Evolutionary conservation across 139 green algal species (phyloP), one percentile per base, ranked within the genome.

Genomic region (Mesotaenium endlicherianum): DNA sequence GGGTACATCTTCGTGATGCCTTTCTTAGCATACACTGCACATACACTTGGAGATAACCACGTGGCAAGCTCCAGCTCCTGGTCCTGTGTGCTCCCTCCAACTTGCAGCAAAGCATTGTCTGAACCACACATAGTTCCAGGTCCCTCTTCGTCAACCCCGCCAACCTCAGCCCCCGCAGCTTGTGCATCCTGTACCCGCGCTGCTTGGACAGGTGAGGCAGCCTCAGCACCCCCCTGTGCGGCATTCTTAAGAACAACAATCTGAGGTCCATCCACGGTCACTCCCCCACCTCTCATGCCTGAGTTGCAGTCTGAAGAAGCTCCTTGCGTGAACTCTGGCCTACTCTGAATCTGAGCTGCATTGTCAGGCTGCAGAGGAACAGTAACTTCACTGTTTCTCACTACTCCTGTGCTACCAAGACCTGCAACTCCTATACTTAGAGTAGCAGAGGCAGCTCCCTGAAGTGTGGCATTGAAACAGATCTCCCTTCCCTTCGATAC

Each of bases 1-100:
- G 40, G 43, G 45, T 86, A 86, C 80, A 86, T 49, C 41, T 70
- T 70, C 39, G n/a, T 69, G 8, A 86, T n/a, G n/a, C 67, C 67
- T 34, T 86, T 81, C 16, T 69, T 41, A 34, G 53, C 53, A 81
- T 86, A 86, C 40, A 83, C 80, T 40, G 30, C 30, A n/a, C 80
- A 86, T 11, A 83, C 39, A 17, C 14, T 31, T 41, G 67, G n/a
- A 44, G 80, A 70, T 31, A 86, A 34, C 58, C 59, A 84, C 0
- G 40, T 34, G 1, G n/a, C n/a, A 26, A 78, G 70, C 20, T 78
- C 38, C 4, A 38, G 30, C 17, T 59, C 42, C 38, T 26, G 0
- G 43, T 57, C 0, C 38, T 55, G 5, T 30, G 4, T 44, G 64
- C 30, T 0, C 30, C 36, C 0, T 31, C 64, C 4, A 30, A 30